Conservation (phyloP, 148 eudicot genomes). For the Hydrangea macrophylla region DNA sequence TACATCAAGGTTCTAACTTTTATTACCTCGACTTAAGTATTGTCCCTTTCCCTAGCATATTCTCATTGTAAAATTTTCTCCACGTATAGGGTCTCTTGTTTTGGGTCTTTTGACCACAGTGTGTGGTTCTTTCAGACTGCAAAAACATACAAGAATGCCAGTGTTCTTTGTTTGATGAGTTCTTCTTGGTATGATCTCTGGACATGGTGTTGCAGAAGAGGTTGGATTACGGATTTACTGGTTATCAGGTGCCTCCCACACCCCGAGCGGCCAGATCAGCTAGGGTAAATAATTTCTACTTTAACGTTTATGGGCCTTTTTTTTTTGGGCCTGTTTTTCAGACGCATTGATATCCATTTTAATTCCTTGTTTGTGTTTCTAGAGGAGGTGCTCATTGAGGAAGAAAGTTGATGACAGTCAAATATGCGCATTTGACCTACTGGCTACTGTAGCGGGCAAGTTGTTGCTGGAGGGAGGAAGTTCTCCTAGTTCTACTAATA, state of each 20-base stretch:
- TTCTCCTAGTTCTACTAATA: slow-evolving; percentile 24
- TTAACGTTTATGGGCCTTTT: not conserved
- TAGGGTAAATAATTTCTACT: slow-evolving; percentile 50
- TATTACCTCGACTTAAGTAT: not conserved
- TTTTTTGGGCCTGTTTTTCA: not conserved
- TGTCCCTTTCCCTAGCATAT: not conserved
- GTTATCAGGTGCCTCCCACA: slow-evolving; percentile 69
- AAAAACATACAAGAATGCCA: slow-evolving; percentile 9
- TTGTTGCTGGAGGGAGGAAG: slow-evolving; percentile 59
- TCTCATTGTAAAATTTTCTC: slow-evolving; percentile 1
- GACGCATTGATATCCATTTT: not conserved
- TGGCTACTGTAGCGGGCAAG: slow-evolving; percentile 88
- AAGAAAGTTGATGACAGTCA: slow-evolving; percentile 46
- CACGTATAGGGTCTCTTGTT: not conserved
- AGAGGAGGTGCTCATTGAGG: slow-evolving; percentile 56
- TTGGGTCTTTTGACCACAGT: not conserved
- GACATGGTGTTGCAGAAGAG: slow-evolving; percentile 85
- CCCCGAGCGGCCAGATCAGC: slow-evolving; percentile 84
- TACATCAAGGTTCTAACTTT: not conserved
- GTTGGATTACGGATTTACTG: slow-evolving; percentile 70
- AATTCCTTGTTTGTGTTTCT: slow-evolving; percentile 16
- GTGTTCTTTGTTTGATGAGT: slow-evolving; percentile 21
- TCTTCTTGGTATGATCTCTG: slow-evolving; percentile 60
- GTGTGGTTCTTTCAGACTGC: slow-evolving; percentile 10
- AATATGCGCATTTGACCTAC: slow-evolving; percentile 77